Base-by-base conservation (phyloP, 306 rosid species). In the Vigna unguiculata region DNA sequence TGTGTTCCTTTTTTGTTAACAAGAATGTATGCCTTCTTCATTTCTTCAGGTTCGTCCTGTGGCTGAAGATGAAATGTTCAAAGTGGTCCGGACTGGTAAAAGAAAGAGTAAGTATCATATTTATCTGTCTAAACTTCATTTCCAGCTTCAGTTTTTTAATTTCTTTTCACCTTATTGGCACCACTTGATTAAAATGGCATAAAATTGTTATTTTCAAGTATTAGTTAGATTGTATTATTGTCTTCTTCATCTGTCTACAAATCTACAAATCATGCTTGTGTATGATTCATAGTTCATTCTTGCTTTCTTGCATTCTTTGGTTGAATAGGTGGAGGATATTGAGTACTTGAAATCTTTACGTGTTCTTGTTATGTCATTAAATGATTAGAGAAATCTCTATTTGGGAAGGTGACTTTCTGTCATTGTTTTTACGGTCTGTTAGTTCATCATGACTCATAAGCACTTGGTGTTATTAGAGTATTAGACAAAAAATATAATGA, bases 41-140 rank as follows among this genome's bases (percentile, higher is more conserved):
- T 38, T 61, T 82, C 71, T 78, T 79, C 85, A 93, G 98, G 98
- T 93, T 3, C 90, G 98, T 75, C 98, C 98, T 41, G 96, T 89
- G 54, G 98, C 98, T 47, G 98, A 93, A 76, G 98, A 93, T 86
- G 98, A 93, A 82, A 93, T 93, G 98, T 93, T 93, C 75, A 93
- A 93, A 86, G 96, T 93, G 81, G 83, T 93, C 51, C 87, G 98
- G 63, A 60, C 98, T 24, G 98, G 98, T 13, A 90, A 90, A 89
- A 85, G 98, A 69, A 93, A 91, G 77, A 84, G 97, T 91, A 87
- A 91, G 96, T 82, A 12, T 38, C 6, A 11, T 21, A 30, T 17
- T 55, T 40, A 28, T 46, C 22, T 24, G 6, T 40, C 12, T 20
- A 40, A 62, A 13, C 12, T 48, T 32, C 19, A 36, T 22, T 34